Percentiles rank a stretch among this genome's conserved stretches.
These are phyloP conservation scores for Mortierella sp. DNA, from an alignment of 371 early-diverging fungal species.

Conservation along the genomic window DNA sequence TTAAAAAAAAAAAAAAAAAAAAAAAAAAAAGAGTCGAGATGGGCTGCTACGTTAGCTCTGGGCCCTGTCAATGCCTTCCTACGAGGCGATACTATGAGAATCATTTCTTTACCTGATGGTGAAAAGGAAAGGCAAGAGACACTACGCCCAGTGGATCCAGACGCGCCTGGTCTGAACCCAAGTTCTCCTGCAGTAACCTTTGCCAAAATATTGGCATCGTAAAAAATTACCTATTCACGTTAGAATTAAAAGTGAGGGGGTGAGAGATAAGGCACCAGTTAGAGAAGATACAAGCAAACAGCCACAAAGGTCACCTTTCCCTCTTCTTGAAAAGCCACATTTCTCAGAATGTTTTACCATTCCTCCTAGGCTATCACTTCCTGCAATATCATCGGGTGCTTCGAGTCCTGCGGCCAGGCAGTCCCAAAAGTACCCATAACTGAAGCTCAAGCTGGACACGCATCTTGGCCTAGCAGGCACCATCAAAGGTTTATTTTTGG, in stretches of 20 bases:
- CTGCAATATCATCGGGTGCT: constrained; percentile 8
- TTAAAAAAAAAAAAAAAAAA: not conserved
- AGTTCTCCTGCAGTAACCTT: constrained; percentile 10
- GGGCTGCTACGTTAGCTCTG: not conserved
- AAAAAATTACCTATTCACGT: constrained; percentile 28
- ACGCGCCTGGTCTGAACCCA: constrained; percentile 8
- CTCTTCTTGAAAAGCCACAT: too few relatives aligned
- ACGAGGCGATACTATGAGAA: not conserved
- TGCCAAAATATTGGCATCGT: constrained; percentile 23
- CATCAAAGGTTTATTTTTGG: constrained; percentile 10
- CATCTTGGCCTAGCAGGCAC: constrained; percentile 12
- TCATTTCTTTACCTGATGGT: constrained; percentile 15
- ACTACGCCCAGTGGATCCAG: constrained; percentile 8
- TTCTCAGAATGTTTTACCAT: too few relatives aligned
- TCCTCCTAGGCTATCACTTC: too few relatives aligned
- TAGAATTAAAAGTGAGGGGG: not conserved
- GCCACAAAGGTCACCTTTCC: not conserved
- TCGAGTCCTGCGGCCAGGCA: constrained; percentile 40
- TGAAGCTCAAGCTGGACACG: constrained; percentile 41
- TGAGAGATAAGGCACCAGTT: not conserved
- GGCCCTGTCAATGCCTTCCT: too few relatives aligned
- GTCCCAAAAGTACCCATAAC: constrained; percentile 44
- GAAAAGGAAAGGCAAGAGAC: constrained; percentile 42
- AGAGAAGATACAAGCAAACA: not conserved
- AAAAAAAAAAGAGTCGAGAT: not conserved